Base-by-base conservation (phyloP, 805 yeast genomes). In the Lachancea waltii region DNA sequence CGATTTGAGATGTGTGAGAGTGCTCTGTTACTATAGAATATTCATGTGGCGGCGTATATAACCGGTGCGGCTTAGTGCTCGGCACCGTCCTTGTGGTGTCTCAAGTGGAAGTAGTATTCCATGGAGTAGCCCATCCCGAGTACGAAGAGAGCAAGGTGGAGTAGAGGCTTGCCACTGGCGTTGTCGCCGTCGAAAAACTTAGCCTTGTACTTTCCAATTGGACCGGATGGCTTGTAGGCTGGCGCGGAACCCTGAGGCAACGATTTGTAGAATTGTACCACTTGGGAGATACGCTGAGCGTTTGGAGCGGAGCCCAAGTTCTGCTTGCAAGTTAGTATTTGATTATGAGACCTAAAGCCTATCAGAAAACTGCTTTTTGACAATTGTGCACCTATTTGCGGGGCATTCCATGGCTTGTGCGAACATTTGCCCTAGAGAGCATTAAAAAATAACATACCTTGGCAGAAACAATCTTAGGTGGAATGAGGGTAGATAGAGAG, bases 381-480 rank as follows among this genome's bases (percentile, higher is more conserved):
- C 25, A 22, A 33, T 11, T 19, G 21, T 4, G 22, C 17, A 30
- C 33, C 13, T 6, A 23, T 11, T 22, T 22, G 7, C 25, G 22
- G 22, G 19, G 13, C 7, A 18, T 15, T 5, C 18, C 13, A 18
- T 18, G n/a, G n/a, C n/a, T n/a, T n/a, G n/a, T n/a, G n/a, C n/a
- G n/a, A n/a, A n/a, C n/a, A n/a, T 13, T 23, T 4, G 7, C 26
- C 26, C 4, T 11, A 23, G 5, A 11, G 4, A 23, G 7, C 7
- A 4, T 13, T 11, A 23, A 4, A 4, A 7, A 11, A 11, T 13
- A 33, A 73, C 89, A 56, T 75, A 82, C 90, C 68, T 81, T 76
- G 33, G 95, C 92, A 47, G 97, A 87, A 41, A 96, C 97, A 62
- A 90, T 81, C 90, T 90, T 90, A 65, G 98, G 98, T 56, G 98